These are phyloP conservation scores for Dendrobium nobile DNA, from an alignment of 106 monocot species.

Conservation along the genomic window DNA sequence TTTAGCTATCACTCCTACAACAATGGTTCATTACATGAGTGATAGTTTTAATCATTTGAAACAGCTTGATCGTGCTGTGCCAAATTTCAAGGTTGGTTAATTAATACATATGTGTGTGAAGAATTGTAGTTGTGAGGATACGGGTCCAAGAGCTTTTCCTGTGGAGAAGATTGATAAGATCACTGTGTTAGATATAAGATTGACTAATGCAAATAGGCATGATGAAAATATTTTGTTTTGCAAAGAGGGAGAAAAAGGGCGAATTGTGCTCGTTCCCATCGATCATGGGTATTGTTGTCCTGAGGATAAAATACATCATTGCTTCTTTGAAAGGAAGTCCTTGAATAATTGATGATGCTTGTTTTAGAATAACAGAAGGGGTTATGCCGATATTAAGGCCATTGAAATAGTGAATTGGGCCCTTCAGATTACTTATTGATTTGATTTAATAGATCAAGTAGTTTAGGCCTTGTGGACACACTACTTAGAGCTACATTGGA, in stretches of 20 bases:
- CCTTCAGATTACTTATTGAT: too few species aligned
- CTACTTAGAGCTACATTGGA: too few species aligned
- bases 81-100: conserved; percentile 44
- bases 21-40: conserved; percentile 40
- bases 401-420: too few species aligned
- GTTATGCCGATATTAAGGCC: too few species aligned
- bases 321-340: too few species aligned
- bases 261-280: conserved; percentile 41
- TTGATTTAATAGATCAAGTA: too few species aligned
- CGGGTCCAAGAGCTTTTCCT: conserved; percentile 56
- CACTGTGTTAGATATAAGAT: conserved; percentile 62
- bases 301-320: conserved; percentile 20
- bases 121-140: conserved; percentile 60
- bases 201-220: conserved; percentile 78
- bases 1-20: conserved; percentile 57
- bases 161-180: conserved; percentile 72
- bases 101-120: conserved; percentile 74
- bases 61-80: background rate
- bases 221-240: conserved; percentile 57
- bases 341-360: too few species aligned
- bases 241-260: conserved; percentile 30
- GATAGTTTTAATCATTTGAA: conserved; percentile 35
- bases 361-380: too few species aligned
- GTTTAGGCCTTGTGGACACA: too few species aligned
- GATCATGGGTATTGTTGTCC: conserved; percentile 82